Percentiles rank a stretch among this genome's conserved stretches.
Conservation (phyloP, 805 yeast genomes). For the Suhomyces tanzawaensis region DNA sequence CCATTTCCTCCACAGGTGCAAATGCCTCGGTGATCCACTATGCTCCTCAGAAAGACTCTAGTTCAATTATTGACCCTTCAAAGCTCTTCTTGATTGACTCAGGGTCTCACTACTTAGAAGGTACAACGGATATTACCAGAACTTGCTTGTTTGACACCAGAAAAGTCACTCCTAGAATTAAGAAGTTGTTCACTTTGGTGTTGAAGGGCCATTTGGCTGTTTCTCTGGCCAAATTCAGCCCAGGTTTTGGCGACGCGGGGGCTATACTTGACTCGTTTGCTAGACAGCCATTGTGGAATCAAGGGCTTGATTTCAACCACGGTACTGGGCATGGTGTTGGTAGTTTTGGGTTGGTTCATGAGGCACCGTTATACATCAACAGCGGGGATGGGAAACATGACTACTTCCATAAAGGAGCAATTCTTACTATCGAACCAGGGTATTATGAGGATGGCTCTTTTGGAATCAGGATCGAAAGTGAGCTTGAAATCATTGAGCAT, state of each 20-base stretch:
- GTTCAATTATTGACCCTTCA: conserved; percentile 59
- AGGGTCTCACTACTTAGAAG: conserved; percentile 90
- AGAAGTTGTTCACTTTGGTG: conserved; percentile 77
- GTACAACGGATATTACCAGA: conserved; percentile 95
- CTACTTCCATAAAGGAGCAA: conserved; percentile 56
- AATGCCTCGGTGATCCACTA: conserved; percentile 78
- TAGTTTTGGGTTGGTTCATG: conserved; percentile 85
- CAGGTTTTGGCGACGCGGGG: conserved; percentile 60
- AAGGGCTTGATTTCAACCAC: conserved; percentile 85
- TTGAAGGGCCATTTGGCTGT: conserved; percentile 89
- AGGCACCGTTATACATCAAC: conserved; percentile 82
- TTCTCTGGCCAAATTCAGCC: conserved; percentile 76
- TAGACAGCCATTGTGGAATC: conserved; percentile 75
- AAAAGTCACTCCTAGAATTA: conserved; percentile 40
- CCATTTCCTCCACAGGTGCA: conserved; percentile 73
- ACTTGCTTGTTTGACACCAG: conserved; percentile 63
- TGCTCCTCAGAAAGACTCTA: conserved; percentile 59
- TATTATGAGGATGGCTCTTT: conserved; percentile 85
- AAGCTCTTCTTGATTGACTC: conserved; percentile 79
- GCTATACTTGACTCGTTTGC: conserved; percentile 77
- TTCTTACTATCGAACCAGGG: conserved; percentile 92
- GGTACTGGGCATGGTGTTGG: conserved; percentile 99
- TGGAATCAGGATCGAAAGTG: conserved; percentile 89
- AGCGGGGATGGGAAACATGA: conserved; percentile 49
- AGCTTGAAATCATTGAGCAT: conserved; percentile 56